Base-by-base conservation (phyloP, 345 rosid genomes). In the Draba incana region DNA sequence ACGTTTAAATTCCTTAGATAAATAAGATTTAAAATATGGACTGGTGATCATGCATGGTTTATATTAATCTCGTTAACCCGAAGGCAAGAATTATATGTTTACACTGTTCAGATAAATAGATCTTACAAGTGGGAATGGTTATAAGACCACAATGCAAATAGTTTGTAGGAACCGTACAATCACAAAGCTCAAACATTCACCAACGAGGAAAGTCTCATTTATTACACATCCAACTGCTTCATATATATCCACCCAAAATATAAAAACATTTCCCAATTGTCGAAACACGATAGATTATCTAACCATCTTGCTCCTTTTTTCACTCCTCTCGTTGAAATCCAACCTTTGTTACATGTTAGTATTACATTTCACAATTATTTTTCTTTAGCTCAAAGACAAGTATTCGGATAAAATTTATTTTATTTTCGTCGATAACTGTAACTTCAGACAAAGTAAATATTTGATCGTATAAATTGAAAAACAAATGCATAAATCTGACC, bases 201-300 rank as follows among this genome's bases (percentile, higher is more conserved):
- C 43, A 61, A 61, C 64, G 38, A 46, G 69, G 74, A 74, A 74
- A 74, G 74, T 61, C 58, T 74, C 78, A 67, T 74, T 74, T 68
- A 74, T 16, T 74, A 74, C 74, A 74, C 74, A 53, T 25, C 64
- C 69, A 68, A 46, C 69, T 74, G 73, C 74, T 74, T 38, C 52
- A 37, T 53, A 53, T 67, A 67, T 25, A 74, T 66, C 69, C 38
- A 61, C 73, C 69, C 62, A 68, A 53, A 68, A 60, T 53, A 33
- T 28, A 51, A 37, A 73, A 25, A 43, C 23, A 58, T 43, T 43
- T 51, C n/a, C 53, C 56, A 30, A n/a, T 33, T 70, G 48, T 70
- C 28, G 46, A 52, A 49, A 39, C 20, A 50, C 24, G 7, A 51
- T 3, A 51, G 41, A 13, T 42, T 61, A 52, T 70, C 4, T 9